Conservation (phyloP, 805 yeast genomes). For the Ogataea nitratoaversa region DNA sequence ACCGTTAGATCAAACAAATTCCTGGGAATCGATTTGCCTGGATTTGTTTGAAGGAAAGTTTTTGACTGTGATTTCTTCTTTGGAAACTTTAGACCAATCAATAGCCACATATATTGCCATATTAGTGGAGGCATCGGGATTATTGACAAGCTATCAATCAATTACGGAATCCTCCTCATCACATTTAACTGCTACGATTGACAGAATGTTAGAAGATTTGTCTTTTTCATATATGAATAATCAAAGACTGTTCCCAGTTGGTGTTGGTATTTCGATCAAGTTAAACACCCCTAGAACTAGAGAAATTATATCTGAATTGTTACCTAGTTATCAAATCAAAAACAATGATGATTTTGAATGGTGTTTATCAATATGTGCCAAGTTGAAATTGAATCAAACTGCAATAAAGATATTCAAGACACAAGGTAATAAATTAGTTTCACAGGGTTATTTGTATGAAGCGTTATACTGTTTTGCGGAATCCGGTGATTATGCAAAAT, state of each 20-base stretch:
- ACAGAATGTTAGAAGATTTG: conserved; percentile 45
- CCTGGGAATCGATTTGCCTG: conserved; percentile 54
- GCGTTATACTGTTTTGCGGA: conserved; percentile 61
- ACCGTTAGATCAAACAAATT: conserved; percentile 34
- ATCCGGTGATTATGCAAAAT: conserved; percentile 54
- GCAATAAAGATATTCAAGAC: conserved; percentile 51
- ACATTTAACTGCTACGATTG: conserved; percentile 21
- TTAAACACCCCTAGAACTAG: conserved; percentile 41
- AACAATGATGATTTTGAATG: conserved; percentile 78
- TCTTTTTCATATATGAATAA: conserved; percentile 51
- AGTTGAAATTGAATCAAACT: conserved; percentile 55
- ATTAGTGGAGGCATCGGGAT: conserved; percentile 60
- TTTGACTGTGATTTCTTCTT: conserved; percentile 51
- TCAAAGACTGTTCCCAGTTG: conserved; percentile 58
- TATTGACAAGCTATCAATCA: conserved; percentile 38
- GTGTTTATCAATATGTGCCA: conserved; percentile 70
- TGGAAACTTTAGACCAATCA: conserved; percentile 57
- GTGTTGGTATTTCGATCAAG: conserved; percentile 57
- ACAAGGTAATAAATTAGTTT: conserved; percentile 38
- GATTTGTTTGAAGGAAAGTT: conserved; percentile 54
- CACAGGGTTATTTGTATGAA: conserved; percentile 41
- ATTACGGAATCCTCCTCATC: conserved; percentile 10
- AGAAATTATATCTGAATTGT: conserved; percentile 47
- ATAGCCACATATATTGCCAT: conserved; percentile 62
- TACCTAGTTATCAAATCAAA: conserved; percentile 57